Conservation (phyloP, 139 green algal species). For the Chara braunii region DNA sequence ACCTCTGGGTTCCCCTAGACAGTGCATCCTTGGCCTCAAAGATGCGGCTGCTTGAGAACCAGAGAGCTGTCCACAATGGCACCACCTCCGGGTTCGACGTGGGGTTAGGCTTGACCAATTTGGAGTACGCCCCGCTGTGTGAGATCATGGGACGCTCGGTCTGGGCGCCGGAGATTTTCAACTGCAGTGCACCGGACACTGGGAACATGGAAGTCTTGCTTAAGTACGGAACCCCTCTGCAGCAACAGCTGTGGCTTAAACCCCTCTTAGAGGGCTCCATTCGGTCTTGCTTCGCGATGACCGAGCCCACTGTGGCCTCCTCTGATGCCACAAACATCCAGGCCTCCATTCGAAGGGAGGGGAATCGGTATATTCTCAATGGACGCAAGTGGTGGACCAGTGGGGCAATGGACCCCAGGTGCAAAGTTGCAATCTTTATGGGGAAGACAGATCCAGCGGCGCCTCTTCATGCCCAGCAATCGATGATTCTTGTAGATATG, state of each 20-base stretch:
- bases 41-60: constrained; percentile 16
- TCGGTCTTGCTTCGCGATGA: constrained; percentile 95
- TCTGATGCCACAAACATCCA: constrained; percentile 96
- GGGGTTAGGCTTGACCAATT: constrained; percentile 74
- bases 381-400: constrained; percentile 96
- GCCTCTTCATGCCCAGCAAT: constrained; percentile 73
- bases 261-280: constrained; percentile 78
- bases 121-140: constrained; percentile 75
- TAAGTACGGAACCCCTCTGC: constrained; percentile 68
- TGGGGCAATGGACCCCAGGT: constrained; percentile 46
- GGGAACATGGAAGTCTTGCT: constrained; percentile 97
- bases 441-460: constrained; percentile 39
- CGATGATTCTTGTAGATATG: constrained; percentile 90
- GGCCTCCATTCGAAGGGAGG: constrained; percentile 32
- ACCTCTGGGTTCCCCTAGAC: constrained; percentile 82
- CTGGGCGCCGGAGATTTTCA: constrained; percentile 92
- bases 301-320: constrained; percentile 88
- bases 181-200: constrained; percentile 95
- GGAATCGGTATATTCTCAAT: constrained; percentile 51
- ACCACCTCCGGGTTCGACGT: not conserved
- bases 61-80: constrained; percentile 8
- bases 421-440: constrained; percentile 87
- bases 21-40: constrained; percentile 5
- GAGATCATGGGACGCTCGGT: constrained; percentile 56
- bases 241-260: constrained; percentile 84